Conservation (phyloP, 2,329 filamentous ascomycete species). For the Chaetomiaceae sp. region DNA sequence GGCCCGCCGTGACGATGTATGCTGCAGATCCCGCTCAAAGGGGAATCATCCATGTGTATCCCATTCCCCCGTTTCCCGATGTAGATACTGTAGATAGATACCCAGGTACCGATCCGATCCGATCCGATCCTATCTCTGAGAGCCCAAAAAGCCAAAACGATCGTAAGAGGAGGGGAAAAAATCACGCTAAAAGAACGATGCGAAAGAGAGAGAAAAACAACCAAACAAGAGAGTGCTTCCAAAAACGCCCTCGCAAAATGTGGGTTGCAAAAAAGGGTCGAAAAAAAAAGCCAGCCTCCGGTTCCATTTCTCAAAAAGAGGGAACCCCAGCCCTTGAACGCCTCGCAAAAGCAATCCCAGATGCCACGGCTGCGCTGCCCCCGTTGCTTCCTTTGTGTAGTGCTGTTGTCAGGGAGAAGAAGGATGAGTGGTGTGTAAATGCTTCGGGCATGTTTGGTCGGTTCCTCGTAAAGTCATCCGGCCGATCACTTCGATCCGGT, state of each 20-base stretch:
- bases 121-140: not conserved
- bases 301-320: not conserved
- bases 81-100: not conserved
- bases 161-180: not conserved
- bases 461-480: not conserved
- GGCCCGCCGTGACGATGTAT: slow-evolving; percentile 1
- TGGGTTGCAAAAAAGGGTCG: not conserved
- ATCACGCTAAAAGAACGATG: not conserved
- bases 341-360: not conserved
- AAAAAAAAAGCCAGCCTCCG: not conserved
- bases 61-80: not conserved
- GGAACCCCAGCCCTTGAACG: slow-evolving; percentile 7
- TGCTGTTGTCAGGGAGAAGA: not conserved
- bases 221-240: not conserved
- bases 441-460: not conserved
- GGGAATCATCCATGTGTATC: not conserved
- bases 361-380: slow-evolving; percentile 1
- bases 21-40: not conserved
- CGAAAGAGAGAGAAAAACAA: no score
- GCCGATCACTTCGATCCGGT: not conserved
- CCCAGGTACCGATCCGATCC: slow-evolving; percentile 1
- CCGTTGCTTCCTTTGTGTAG: slow-evolving; percentile 1
- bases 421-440: not conserved
- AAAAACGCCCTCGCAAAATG: slow-evolving; percentile 3
- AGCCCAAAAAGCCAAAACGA: slow-evolving; percentile 1